phyloP scores from a whole-genome alignment of 441 rosid genomes.

The Cnidoscolus chayamansa region DNA sequence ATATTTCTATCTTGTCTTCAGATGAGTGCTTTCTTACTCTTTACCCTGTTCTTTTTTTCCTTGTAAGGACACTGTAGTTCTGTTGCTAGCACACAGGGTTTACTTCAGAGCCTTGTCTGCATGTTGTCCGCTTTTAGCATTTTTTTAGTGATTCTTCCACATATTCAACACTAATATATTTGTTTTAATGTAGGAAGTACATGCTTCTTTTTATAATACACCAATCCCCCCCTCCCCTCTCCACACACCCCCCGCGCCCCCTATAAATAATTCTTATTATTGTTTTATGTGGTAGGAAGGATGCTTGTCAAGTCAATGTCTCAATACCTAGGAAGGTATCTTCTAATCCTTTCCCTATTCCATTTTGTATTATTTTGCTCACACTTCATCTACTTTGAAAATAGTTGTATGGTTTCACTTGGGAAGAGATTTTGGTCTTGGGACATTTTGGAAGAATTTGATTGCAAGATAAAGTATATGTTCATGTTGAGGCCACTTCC shows the following conservation, averaged over 20 bases:
- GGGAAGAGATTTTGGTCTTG: neutral
- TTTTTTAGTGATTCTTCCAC: neutral
- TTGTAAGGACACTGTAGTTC: neutral
- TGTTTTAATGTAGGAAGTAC: too few relatives aligned
- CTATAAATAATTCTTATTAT: slow-evolving; percentile 3
- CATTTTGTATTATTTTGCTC: slow-evolving; percentile 5
- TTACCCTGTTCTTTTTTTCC: neutral
- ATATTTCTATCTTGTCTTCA: neutral
- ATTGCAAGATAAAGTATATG: neutral
- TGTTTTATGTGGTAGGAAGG: slow-evolving; percentile 36
- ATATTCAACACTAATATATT: neutral
- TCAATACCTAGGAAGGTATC: slow-evolving; percentile 48
- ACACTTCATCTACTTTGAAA: slow-evolving; percentile 2
- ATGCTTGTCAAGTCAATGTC: slow-evolving; percentile 31
- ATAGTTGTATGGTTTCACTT: slow-evolving; percentile 1
- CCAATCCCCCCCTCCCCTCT: too few relatives aligned
- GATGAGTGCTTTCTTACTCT: neutral
- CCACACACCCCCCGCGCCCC: neutral
- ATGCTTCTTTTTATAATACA: neutral
- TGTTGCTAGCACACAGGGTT: neutral
- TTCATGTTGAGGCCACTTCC: neutral
- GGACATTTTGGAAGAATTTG: neutral
- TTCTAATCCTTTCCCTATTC: slow-evolving; percentile 8
- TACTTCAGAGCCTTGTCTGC: neutral
- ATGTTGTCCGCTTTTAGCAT: neutral